Conservation (phyloP, 2,329 filamentous ascomycete genomes). For the Sarocladium brachiariae region DNA sequence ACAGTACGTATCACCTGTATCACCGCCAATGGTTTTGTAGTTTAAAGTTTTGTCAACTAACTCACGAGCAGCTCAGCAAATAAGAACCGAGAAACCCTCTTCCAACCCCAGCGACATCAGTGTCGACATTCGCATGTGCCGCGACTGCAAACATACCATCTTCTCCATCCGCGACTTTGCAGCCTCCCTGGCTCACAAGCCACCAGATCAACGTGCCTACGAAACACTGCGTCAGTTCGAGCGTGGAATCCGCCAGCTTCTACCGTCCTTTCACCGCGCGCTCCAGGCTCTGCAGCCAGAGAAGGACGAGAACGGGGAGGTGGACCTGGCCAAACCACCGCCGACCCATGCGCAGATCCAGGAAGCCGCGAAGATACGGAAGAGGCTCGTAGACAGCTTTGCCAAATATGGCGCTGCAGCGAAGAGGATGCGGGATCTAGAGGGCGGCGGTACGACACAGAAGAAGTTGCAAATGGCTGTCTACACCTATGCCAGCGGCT, state of each 20-base stretch:
- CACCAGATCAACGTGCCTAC: conserved; percentile 72
- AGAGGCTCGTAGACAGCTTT: conserved; percentile 81
- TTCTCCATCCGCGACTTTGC: conserved; percentile 69
- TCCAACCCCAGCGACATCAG: conserved; percentile 43
- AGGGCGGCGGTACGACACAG: conserved; percentile 60
- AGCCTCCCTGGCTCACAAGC: conserved; percentile 58
- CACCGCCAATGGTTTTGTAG: too few relatives aligned
- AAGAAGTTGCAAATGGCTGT: conserved; percentile 71
- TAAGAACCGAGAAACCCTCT: conserved; percentile 35
- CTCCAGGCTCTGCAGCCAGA: conserved; percentile 62
- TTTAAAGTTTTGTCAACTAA: too few relatives aligned
- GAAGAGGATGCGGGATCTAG: conserved; percentile 71
- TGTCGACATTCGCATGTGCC: conserved; percentile 85
- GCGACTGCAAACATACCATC: conserved; percentile 65
- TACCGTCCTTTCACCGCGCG: conserved; percentile 78
- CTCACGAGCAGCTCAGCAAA: conserved; percentile 11
- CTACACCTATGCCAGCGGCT: conserved; percentile 73
- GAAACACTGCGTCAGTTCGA: conserved; percentile 82
- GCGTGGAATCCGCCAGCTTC: conserved; percentile 70
- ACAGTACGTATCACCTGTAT: conserved; percentile 32
- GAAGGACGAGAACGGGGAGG: conserved; percentile 29
- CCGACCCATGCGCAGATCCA: conserved; percentile 62
- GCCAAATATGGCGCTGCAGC: conserved; percentile 80
- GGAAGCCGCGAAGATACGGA: conserved; percentile 85
- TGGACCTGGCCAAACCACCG: conserved; percentile 33